Conservation (phyloP, 371 early-diverging fungal genomes). For the Rhizomucor miehei region DNA sequence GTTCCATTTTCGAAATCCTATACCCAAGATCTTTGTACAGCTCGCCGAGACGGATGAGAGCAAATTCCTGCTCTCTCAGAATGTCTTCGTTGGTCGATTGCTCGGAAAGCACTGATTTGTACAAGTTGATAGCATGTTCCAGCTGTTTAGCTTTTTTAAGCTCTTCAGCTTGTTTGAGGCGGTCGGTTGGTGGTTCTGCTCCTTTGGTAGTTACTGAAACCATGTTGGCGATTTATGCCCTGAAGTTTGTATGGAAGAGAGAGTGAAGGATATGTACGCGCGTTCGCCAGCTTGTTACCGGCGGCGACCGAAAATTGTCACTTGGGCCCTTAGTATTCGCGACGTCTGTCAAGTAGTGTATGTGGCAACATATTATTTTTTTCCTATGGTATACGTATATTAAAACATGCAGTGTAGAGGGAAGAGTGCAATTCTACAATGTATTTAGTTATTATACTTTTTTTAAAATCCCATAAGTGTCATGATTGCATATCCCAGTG, state of each 20-base stretch:
- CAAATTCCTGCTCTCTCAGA: conserved; percentile 55
- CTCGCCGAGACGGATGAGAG: conserved; percentile 60
- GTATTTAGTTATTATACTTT: too few species aligned
- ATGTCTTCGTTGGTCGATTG: conserved; percentile 27
- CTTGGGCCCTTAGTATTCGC: too few species aligned
- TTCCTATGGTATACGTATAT: too few species aligned
- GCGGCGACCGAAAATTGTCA: too few species aligned
- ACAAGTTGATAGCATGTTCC: conserved; percentile 53
- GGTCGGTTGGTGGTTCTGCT: conserved; percentile 14
- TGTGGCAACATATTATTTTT: too few species aligned
- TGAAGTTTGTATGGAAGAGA: too few species aligned
- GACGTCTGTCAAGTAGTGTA: too few species aligned
- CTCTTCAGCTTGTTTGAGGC: conserved; percentile 50
- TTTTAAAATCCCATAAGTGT: not conserved
- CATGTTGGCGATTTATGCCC: not conserved
- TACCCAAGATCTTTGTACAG: conserved; percentile 65
- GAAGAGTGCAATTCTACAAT: too few species aligned
- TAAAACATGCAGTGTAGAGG: too few species aligned
- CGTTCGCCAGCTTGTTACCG: not conserved
- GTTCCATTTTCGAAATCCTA: not conserved
- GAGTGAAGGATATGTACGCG: too few species aligned
- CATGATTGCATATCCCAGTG: conserved; percentile 71
- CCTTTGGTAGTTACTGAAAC: conserved; percentile 7
- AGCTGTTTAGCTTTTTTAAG: conserved; percentile 45
- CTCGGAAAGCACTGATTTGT: conserved; percentile 51